phyloP scores from a whole-genome alignment of 768 basidiomycete species.

The Termitomyces sp. region DNA sequence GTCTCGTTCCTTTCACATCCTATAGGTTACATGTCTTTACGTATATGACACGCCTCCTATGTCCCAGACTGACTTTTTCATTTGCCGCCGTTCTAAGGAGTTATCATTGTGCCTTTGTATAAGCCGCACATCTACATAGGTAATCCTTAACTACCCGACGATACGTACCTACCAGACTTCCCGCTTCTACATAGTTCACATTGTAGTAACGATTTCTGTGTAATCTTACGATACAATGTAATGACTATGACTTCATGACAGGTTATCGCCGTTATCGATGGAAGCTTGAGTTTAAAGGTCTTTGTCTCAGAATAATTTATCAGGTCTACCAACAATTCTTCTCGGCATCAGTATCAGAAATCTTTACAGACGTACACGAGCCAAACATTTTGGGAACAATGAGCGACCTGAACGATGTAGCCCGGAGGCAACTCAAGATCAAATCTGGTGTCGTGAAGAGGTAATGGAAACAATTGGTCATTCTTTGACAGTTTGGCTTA shows the following conservation, averaged over 20 bases:
- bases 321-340: background rate
- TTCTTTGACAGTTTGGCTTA: conserved; percentile 5
- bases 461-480: conserved; percentile 32
- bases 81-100: conserved; percentile 15
- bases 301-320: conserved; percentile 1
- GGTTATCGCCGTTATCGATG: conserved; percentile 13
- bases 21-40: conserved; percentile 13
- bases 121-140: conserved; percentile 9
- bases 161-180: conserved; percentile 13
- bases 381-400: conserved; percentile 23
- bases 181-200: conserved; percentile 29
- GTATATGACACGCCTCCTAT: conserved; percentile 21
- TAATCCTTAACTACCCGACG: conserved; percentile 6
- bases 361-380: background rate
- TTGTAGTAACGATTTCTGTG: conserved; percentile 41
- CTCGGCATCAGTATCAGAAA: background rate
- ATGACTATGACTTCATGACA: conserved; percentile 17
- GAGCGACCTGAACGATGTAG: conserved; percentile 39
- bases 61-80: conserved; percentile 14
- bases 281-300: background rate
- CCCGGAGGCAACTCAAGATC: conserved; percentile 71
- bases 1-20: conserved; percentile 9
- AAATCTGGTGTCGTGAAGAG: conserved; percentile 63
- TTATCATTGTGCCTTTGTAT: conserved; percentile 11
- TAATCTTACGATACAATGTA: conserved; percentile 37